Evolutionary conservation across 371 early-diverging fungal genomes (phyloP).

Genomic region (Mucor piriformis): DNA sequence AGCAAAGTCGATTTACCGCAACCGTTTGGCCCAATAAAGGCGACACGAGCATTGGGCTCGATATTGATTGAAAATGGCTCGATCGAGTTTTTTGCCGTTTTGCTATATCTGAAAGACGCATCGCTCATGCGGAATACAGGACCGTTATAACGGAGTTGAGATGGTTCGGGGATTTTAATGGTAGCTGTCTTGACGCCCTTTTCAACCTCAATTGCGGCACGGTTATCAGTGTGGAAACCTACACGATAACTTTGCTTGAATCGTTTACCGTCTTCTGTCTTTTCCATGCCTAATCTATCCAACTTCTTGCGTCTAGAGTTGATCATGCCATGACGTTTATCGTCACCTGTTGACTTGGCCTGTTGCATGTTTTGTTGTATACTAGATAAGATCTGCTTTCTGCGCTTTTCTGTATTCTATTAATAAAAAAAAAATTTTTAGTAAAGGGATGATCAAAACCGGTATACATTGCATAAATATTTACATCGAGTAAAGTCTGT

Average conservation of each 20-base stretch:
- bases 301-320: conserved; percentile 75
- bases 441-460: too few relatives aligned
- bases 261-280: conserved; percentile 65
- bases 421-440: not conserved
- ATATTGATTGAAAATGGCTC: conserved; percentile 61
- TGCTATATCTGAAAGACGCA: conserved; percentile 63
- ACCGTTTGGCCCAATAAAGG: conserved; percentile 80
- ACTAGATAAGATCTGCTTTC: conserved; percentile 60
- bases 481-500: conserved; percentile 52
- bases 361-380: conserved; percentile 67
- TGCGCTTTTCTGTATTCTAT: conserved; percentile 62
- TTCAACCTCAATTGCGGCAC: conserved; percentile 65
- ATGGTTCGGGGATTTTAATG: conserved; percentile 62
- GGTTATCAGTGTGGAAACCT: conserved; percentile 56
- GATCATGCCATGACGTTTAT: conserved; percentile 73
- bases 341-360: conserved; percentile 76
- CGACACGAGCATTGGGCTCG: conserved; percentile 62
- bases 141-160: conserved; percentile 63
- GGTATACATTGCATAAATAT: not conserved
- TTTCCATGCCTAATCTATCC: conserved; percentile 66
- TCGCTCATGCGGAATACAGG: conserved; percentile 66
- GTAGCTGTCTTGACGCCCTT: conserved; percentile 49
- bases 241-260: conserved; percentile 67
- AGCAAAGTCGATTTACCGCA: conserved; percentile 86
- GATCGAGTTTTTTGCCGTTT: conserved; percentile 25